Percentiles rank a stretch among this genome's conserved stretches.
Conservation (phyloP, 2,329 filamentous ascomycete species). For the Cladosporium cucumerinum region DNA sequence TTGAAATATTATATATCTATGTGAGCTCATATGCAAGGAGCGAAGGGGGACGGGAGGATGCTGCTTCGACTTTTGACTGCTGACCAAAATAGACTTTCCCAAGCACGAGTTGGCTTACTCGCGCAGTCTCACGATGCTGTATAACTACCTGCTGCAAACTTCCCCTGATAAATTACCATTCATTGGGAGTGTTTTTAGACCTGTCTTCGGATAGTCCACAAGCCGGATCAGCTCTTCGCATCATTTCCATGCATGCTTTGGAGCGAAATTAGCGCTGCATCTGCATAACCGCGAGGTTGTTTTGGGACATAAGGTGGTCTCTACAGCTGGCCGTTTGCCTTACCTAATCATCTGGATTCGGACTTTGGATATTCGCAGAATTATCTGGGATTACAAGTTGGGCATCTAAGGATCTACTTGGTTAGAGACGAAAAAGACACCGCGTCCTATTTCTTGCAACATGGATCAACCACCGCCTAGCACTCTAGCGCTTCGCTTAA, state of each 20-base stretch:
- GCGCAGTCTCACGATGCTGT: neutral
- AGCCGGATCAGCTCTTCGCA: neutral
- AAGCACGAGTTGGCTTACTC: neutral
- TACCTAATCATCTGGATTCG: neutral
- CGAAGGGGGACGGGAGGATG: neutral
- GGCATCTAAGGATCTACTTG: neutral
- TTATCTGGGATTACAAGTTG: neutral
- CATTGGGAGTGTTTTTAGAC: neutral
- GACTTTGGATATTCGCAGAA: neutral
- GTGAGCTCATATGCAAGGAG: neutral
- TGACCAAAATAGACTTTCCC: slow-evolving; percentile 1
- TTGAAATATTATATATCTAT: neutral
- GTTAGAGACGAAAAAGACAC: no score
- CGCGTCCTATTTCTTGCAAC: neutral
- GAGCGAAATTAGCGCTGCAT: neutral
- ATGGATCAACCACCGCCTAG: neutral
- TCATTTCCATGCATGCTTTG: neutral
- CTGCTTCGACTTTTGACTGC: slow-evolving; percentile 5
- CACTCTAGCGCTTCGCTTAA: slow-evolving; percentile 1
- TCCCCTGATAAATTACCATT: neutral
- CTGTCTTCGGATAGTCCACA: neutral
- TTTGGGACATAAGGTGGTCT: neutral
- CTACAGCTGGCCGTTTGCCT: neutral
- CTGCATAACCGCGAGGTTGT: neutral
- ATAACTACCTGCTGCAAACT: neutral